Evolutionary conservation across 169 alveolate genomes (phyloP).

Genomic region (Plasmodium cynomolgi): DNA sequence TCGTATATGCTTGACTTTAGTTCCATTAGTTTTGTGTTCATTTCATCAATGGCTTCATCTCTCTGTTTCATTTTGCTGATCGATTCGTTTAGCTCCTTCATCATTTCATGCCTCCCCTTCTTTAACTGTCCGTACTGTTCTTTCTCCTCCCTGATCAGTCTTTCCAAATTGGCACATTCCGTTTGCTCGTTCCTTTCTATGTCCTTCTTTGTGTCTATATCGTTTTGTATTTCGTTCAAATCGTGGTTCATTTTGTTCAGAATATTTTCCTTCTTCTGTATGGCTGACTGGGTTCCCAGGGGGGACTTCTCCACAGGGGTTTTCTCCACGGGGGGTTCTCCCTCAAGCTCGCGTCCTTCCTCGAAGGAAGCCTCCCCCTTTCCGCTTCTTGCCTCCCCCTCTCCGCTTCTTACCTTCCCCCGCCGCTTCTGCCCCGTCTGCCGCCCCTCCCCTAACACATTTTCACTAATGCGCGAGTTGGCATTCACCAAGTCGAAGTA

Average conservation of each 20-base stretch:
- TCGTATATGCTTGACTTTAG: slow-evolving; percentile 17
- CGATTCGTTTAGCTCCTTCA: slow-evolving; percentile 37
- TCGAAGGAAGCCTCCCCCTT: neutral
- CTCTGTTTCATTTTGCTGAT: slow-evolving; percentile 40
- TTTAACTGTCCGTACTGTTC: neutral
- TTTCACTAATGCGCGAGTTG: slow-evolving; percentile 25
- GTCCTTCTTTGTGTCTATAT: slow-evolving; percentile 17
- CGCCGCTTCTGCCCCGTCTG: neutral
- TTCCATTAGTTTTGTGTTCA: slow-evolving; percentile 24
- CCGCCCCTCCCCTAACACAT: neutral
- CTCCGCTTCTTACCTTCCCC: neutral
- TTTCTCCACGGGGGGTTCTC: neutral
- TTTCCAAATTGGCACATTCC: slow-evolving; percentile 11
- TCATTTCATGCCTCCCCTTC: slow-evolving; percentile 13
- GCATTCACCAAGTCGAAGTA: neutral
- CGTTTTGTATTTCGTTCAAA: slow-evolving; percentile 21
- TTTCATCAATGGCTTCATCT: slow-evolving; percentile 55
- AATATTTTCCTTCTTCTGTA: slow-evolving; percentile 30
- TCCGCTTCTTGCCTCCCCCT: neutral
- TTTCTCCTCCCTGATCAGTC: slow-evolving; percentile 41
- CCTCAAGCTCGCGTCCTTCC: too few relatives aligned
- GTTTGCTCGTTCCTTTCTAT: slow-evolving; percentile 7
- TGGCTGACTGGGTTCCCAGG: neutral
- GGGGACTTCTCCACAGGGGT: neutral
- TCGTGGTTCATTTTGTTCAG: slow-evolving; percentile 57